A percentile compares a stretch with the other conserved stretches of the same genome.
phyloP scores from a whole-genome alignment of 257 asterid species.

The Nicotiana benthamiana region DNA sequence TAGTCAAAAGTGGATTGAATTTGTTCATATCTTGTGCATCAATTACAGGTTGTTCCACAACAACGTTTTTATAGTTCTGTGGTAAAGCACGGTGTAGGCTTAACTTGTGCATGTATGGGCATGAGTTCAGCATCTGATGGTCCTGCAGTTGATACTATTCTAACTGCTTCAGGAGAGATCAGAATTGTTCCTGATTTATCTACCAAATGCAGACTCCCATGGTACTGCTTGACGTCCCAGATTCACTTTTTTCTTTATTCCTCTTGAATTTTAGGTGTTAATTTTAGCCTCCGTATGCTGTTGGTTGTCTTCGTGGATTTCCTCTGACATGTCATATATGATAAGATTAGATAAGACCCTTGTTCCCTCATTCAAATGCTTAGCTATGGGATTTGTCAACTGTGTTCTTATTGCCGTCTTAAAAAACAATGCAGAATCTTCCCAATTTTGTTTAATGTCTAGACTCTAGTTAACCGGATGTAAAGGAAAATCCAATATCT shows the following conservation, averaged over 20 bases:
- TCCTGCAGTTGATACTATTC: slow-evolving; percentile 73
- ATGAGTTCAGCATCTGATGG: slow-evolving; percentile 65
- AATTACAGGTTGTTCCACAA: slow-evolving; percentile 58
- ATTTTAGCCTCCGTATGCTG: background rate
- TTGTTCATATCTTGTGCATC: slow-evolving; percentile 1
- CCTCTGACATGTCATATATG: background rate
- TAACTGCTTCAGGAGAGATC: slow-evolving; percentile 77
- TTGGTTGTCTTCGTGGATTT: background rate
- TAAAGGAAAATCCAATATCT: background rate
- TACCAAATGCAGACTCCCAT: slow-evolving; percentile 63
- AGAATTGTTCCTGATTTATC: slow-evolving; percentile 78
- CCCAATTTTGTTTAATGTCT: background rate
- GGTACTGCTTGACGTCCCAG: slow-evolving; percentile 30
- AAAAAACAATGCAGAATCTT: background rate
- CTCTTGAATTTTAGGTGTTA: background rate
- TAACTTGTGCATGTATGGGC: slow-evolving; percentile 71
- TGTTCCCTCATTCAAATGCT: background rate
- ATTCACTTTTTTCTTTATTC: background rate
- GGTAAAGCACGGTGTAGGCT: slow-evolving; percentile 67
- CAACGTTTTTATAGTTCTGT: slow-evolving; percentile 55
- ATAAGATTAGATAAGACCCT: background rate
- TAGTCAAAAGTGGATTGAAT: background rate
- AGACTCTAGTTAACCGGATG: background rate
- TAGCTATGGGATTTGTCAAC: background rate
- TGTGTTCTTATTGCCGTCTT: background rate